phyloP scores from a whole-genome alignment of 1,139 yeast genomes.

The Suhomyces choctaworum region DNA sequence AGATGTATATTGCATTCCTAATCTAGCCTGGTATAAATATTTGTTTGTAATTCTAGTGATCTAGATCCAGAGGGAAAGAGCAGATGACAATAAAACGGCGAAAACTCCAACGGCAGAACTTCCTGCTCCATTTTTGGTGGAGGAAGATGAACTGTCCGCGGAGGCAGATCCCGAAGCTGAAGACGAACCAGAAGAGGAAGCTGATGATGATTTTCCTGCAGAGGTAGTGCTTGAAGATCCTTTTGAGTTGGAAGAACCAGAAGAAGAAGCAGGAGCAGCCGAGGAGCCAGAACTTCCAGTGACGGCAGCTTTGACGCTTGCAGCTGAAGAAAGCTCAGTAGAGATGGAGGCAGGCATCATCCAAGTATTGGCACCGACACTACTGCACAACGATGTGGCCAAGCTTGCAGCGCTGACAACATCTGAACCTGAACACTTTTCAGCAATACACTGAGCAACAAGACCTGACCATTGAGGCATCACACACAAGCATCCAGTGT shows the following conservation, averaged over 20 bases:
- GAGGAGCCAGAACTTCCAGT: constrained; percentile 9
- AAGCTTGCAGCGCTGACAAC: constrained; percentile 40
- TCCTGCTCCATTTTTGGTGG: constrained; percentile 1
- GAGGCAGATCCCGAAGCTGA: not conserved
- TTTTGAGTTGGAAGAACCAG: constrained; percentile 13
- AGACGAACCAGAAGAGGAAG: not conserved
- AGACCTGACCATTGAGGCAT: constrained; percentile 49
- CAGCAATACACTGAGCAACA: constrained; percentile 48
- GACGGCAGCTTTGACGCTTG: constrained; percentile 18
- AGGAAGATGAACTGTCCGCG: not conserved
- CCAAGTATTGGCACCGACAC: constrained; percentile 49
- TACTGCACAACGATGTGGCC: constrained; percentile 43
- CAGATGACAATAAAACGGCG: not conserved
- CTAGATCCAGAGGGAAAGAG: constrained; percentile 4
- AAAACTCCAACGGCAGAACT: not conserved
- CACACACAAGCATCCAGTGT: constrained; percentile 54
- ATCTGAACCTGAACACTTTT: constrained; percentile 40
- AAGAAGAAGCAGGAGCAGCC: constrained; percentile 1
- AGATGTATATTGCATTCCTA: too few species aligned
- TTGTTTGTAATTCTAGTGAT: too few species aligned
- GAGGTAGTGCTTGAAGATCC: not conserved
- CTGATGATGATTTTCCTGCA: not conserved
- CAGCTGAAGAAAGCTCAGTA: constrained; percentile 33
- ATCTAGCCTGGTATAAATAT: too few species aligned
- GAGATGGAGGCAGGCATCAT: constrained; percentile 46